A percentile compares a stretch with the other conserved stretches of the same genome.
These are phyloP conservation scores for Aspergillus ustus DNA, from an alignment of 2,329 filamentous ascomycete species.

Conservation along the genomic window DNA sequence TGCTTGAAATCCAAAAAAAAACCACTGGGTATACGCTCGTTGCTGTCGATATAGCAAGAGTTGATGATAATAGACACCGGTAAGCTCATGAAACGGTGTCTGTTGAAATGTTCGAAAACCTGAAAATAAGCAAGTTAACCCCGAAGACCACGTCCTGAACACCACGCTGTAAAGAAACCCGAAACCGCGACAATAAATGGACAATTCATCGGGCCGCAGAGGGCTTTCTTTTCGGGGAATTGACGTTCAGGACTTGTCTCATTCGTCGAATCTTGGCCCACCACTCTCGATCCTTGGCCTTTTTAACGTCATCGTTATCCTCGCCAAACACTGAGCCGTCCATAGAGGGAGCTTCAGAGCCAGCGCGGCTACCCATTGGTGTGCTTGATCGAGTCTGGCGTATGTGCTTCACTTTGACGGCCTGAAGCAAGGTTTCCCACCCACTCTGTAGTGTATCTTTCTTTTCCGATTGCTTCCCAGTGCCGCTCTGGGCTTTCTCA, in stretches of 20 bases:
- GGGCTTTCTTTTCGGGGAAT: slow-evolving; percentile 59
- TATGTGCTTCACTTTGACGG: slow-evolving; percentile 47
- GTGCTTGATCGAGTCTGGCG: slow-evolving; percentile 34
- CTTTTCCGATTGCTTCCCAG: slow-evolving; percentile 36
- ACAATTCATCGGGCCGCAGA: slow-evolving; percentile 16
- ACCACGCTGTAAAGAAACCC: slow-evolving; percentile 21
- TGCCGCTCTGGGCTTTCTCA: slow-evolving; percentile 61
- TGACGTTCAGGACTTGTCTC: slow-evolving; percentile 72
- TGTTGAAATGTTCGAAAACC: slow-evolving; percentile 1
- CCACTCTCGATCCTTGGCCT: slow-evolving; percentile 71
- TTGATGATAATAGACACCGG: not conserved
- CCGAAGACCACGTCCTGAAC: slow-evolving; percentile 13
- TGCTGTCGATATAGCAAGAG: not conserved
- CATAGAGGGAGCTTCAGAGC: slow-evolving; percentile 28
- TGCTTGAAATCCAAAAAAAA: not conserved
- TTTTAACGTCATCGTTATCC: slow-evolving; percentile 50
- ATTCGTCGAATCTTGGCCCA: slow-evolving; percentile 74
- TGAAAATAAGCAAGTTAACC: slow-evolving; percentile 5
- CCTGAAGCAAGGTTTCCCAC: slow-evolving; percentile 51
- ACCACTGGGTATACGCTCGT: not conserved
- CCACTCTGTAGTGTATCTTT: slow-evolving; percentile 44
- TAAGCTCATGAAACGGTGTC: not conserved
- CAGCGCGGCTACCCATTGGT: slow-evolving; percentile 35
- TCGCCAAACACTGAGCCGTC: slow-evolving; percentile 36
- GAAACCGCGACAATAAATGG: not conserved